Conservation (phyloP, 2,329 filamentous ascomycete genomes). For the Trichoderma sp. region DNA sequence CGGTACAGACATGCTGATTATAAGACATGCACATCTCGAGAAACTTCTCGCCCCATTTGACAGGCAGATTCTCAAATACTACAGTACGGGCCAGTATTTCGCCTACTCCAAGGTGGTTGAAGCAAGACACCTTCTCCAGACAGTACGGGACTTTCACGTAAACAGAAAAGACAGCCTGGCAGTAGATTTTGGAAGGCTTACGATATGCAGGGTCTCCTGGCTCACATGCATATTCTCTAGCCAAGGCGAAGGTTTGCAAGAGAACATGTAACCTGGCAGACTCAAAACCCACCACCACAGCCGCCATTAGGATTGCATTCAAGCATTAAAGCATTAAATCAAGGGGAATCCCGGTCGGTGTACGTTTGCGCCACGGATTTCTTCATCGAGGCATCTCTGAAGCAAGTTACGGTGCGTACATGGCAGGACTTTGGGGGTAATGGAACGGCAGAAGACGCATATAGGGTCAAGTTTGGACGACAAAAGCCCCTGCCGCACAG, state of each 20-base stretch:
- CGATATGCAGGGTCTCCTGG: too few relatives aligned
- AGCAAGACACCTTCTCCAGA: constrained; percentile 19
- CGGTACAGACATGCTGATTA: neutral
- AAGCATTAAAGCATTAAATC: too few relatives aligned
- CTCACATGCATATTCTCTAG: too few relatives aligned
- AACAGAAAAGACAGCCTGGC: too few relatives aligned
- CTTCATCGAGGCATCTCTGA: neutral
- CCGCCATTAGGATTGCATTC: neutral
- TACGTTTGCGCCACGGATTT: constrained; percentile 18
- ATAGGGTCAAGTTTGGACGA: neutral
- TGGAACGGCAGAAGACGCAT: too few relatives aligned
- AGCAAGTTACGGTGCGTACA: neutral
- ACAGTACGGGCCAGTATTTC: neutral
- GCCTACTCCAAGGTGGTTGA: constrained; percentile 16
- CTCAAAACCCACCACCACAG: too few relatives aligned
- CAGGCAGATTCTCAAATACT: neutral
- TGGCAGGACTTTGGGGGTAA: constrained; percentile 23
- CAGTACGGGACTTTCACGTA: neutral
- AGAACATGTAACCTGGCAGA: too few relatives aligned
- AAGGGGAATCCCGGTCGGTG: neutral
- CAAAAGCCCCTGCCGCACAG: neutral
- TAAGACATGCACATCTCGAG: constrained; percentile 10
- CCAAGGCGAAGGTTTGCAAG: too few relatives aligned
- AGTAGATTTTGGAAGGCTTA: too few relatives aligned
- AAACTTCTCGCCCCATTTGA: neutral